A percentile compares a stretch with the other conserved stretches of the same genome.
Conservation (phyloP, 352 stramenopile species). For the Discostella stelligera region DNA sequence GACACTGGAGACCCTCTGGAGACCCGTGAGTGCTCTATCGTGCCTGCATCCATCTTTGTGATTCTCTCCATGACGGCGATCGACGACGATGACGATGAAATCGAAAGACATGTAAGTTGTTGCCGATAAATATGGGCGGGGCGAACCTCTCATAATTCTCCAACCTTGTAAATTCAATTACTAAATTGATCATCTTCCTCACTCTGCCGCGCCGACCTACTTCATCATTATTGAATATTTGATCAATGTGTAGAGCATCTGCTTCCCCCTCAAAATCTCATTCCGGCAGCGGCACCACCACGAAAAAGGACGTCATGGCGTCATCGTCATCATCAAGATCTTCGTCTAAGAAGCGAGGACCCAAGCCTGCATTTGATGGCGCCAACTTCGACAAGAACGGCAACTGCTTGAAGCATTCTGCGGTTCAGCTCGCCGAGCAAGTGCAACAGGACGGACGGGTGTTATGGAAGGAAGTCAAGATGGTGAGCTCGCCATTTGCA, state of each 20-base stretch:
- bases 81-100: not conserved
- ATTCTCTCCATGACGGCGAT: not conserved
- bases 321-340: not conserved
- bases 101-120: not conserved
- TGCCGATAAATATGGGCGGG: not conserved
- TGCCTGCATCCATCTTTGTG: not conserved
- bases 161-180: not conserved
- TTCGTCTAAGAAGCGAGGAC: not conserved
- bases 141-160: not conserved
- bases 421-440: slow-evolving; percentile 27
- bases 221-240: not conserved
- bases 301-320: not conserved
- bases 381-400: slow-evolving; percentile 38
- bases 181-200: not conserved
- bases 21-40: not conserved
- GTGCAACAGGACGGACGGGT: slow-evolving; percentile 39
- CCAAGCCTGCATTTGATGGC: slow-evolving; percentile 33
- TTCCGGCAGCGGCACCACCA: not conserved
- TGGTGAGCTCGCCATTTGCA: slow-evolving; percentile 12
- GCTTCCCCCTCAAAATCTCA: slow-evolving; percentile 12
- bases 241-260: slow-evolving; percentile 9
- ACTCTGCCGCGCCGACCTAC: not conserved
- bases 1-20: not conserved
- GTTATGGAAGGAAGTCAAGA: slow-evolving; percentile 42
- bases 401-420: slow-evolving; percentile 23